These are phyloP conservation scores for Salvia sclarea DNA, from an alignment of 305 asterid species.

Conservation along the genomic window DNA sequence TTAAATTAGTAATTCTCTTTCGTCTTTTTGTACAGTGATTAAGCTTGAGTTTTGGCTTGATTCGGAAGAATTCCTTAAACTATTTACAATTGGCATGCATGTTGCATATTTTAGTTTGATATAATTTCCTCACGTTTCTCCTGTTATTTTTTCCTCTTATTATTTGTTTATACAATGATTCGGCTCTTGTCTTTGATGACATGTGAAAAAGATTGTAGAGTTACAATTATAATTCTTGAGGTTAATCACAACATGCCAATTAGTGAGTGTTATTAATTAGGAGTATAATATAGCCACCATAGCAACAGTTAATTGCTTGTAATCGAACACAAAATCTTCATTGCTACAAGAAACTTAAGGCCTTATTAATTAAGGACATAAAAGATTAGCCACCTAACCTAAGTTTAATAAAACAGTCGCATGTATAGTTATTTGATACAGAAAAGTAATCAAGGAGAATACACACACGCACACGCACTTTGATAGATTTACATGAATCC, in stretches of 20 bases:
- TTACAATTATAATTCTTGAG: neutral
- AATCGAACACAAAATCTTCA: constrained; percentile 20
- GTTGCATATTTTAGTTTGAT: constrained; percentile 4
- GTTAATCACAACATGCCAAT: neutral
- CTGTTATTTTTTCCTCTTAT: no score
- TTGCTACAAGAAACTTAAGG: constrained; percentile 17
- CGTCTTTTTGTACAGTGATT: neutral
- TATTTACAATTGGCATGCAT: no score
- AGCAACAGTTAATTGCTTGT: constrained; percentile 26
- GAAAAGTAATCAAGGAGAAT: neutral
- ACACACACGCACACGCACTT: neutral
- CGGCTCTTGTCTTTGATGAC: no score
- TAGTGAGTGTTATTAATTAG: neutral
- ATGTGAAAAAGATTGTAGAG: neutral
- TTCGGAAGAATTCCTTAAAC: neutral
- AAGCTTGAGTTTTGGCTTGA: neutral
- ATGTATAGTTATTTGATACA: no score
- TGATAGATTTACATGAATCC: neutral
- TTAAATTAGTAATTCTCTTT: no score
- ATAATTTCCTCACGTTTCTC: no score
- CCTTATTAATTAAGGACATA: neutral
- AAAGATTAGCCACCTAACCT: neutral
- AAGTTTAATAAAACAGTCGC: neutral
- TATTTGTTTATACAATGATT: no score
- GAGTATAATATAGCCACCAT: constrained; percentile 26